Evolutionary conservation across 1,284 basidiomycete genomes (phyloP).

Genomic region (Heterobasidion occidentale): DNA sequence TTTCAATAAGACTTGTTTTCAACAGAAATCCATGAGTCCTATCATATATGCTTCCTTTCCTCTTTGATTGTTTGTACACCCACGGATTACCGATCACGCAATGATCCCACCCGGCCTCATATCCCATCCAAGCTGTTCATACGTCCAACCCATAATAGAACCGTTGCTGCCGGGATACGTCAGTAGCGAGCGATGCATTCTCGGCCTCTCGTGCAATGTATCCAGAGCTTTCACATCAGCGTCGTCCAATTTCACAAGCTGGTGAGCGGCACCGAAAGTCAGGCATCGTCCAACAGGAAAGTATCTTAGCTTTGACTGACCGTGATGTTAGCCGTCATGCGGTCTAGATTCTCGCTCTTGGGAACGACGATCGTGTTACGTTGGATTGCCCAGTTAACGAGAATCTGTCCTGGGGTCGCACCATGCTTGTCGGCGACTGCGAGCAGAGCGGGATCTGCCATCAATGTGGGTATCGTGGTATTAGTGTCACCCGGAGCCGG

Average conservation of each 20-base stretch:
- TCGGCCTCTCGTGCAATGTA: conserved; percentile 32
- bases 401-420: conserved; percentile 41
- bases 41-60: no score
- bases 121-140: conserved; percentile 42
- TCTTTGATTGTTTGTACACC: neutral
- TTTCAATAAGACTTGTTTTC: no score
- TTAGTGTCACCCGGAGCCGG: neutral
- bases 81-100: conserved; percentile 1
- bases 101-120: conserved; percentile 32
- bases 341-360: conserved; percentile 38
- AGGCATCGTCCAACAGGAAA: neutral
- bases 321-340: conserved; percentile 40
- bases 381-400: conserved; percentile 44
- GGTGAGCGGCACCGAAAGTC: neutral
- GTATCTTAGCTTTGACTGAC: conserved; percentile 15
- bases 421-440: conserved; percentile 36
- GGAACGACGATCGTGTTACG: conserved; percentile 35
- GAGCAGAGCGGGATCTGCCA: conserved; percentile 10
- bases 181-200: conserved; percentile 37
- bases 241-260: conserved; percentile 24
- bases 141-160: conserved; percentile 40
- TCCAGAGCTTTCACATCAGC: conserved; percentile 33
- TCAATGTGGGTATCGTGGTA: neutral
- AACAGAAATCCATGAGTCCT: no score
- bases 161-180: conserved; percentile 24